Evolutionary conservation across 371 early-diverging fungal species (phyloP).

Genomic region (Mucor irregularis): DNA sequence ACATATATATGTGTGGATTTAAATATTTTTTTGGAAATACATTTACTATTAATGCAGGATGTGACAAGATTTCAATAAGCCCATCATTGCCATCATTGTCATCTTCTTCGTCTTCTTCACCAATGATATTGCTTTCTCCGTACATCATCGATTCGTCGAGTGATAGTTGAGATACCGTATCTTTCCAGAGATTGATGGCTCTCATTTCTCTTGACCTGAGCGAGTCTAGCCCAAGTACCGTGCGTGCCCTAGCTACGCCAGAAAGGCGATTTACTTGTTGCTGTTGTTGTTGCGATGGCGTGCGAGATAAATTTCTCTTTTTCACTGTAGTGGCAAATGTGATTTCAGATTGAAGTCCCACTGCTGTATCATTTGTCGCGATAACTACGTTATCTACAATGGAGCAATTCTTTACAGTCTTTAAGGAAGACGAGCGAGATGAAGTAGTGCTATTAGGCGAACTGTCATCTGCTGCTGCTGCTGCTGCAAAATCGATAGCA

Average conservation of each 20-base stretch:
- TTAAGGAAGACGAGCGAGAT: constrained; percentile 21
- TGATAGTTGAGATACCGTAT: constrained; percentile 13
- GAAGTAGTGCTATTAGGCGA: not conserved
- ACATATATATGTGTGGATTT: too few relatives aligned
- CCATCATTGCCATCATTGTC: constrained; percentile 2
- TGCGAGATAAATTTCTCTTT: too few relatives aligned
- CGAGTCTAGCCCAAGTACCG: constrained; percentile 18
- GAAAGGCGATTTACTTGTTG: constrained; percentile 11
- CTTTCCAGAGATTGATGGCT: constrained; percentile 21
- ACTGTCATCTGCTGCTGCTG: not conserved
- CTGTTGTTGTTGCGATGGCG: too few relatives aligned
- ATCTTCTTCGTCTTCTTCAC: not conserved
- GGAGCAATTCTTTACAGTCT: not conserved
- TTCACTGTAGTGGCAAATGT: too few relatives aligned
- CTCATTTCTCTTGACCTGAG: constrained; percentile 13
- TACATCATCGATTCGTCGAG: too few relatives aligned
- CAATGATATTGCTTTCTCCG: too few relatives aligned
- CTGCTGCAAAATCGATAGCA: constrained; percentile 7
- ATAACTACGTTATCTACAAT: not conserved
- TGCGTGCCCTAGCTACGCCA: constrained; percentile 20
- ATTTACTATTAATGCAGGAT: constrained; percentile 11
- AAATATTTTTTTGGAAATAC: not conserved
- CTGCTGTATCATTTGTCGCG: too few relatives aligned
- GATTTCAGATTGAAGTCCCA: too few relatives aligned
- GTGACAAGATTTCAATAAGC: constrained; percentile 10